phyloP scores from a whole-genome alignment of 768 basidiomycete species.

The Amanita fuliginea region DNA sequence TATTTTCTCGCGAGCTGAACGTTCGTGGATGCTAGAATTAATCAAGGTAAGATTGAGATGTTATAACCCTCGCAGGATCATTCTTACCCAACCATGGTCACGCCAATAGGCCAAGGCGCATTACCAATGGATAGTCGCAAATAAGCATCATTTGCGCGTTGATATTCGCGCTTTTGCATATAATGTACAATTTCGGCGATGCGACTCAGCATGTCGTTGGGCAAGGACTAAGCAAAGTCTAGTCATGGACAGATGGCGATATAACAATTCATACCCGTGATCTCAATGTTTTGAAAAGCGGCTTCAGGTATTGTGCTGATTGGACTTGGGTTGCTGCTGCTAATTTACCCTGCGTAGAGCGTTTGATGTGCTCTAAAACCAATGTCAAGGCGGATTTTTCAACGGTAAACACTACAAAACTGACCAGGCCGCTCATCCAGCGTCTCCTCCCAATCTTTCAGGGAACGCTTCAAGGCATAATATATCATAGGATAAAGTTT shows the following conservation, averaged over 20 bases:
- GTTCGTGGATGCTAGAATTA: conserved; percentile 77
- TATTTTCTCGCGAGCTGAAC: conserved; percentile 96
- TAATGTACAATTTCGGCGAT: conserved; percentile 92
- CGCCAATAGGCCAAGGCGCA: conserved; percentile 99
- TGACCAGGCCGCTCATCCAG: conserved; percentile 89
- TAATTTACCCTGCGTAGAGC: conserved; percentile 82
- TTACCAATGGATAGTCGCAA: conserved; percentile 95
- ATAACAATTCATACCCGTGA: conserved; percentile 55
- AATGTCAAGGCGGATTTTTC: conserved; percentile 1
- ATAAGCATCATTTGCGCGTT: conserved; percentile 94
- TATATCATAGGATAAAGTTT: conserved; percentile 96
- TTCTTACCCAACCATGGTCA: conserved; percentile 95
- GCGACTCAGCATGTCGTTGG: conserved; percentile 72
- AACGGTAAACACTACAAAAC: conserved; percentile 10
- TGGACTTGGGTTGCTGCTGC: conserved; percentile 95
- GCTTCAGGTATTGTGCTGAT: conserved; percentile 94
- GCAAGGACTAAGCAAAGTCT: conserved; percentile 45
- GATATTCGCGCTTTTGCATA: conserved; percentile 95
- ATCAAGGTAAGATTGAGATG: not conserved
- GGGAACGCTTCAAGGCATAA: conserved; percentile 81
- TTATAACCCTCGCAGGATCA: not conserved
- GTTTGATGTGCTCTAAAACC: conserved; percentile 66
- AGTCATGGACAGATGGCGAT: not conserved
- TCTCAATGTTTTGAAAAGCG: conserved; percentile 84
- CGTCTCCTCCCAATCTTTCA: conserved; percentile 95